Evolutionary conservation across 768 basidiomycete species (phyloP), one percentile per base, ranked within the genome.

Genomic region (Myochromella boudieri): DNA sequence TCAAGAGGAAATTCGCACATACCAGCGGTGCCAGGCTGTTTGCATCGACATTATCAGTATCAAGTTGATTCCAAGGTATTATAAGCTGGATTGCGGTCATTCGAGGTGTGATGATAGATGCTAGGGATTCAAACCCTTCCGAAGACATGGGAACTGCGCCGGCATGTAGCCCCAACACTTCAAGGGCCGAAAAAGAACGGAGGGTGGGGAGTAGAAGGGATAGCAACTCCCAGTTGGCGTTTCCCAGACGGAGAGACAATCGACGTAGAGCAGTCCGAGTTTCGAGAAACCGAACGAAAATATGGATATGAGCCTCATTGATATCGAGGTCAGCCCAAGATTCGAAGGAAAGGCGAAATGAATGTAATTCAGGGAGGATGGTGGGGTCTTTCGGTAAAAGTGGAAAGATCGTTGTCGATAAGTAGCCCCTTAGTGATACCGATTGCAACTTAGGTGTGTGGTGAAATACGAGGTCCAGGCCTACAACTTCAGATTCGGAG

Each of bases 121-220:
- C 58, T 3, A 72, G 48, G 15, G 45, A 32, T 9, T 51, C 37
- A 4, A 67, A 55, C n/a, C 56, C 60, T 5, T 54, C 46, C 21
- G 61, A 56, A 18, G 54, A 33, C 22, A 71, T 57, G 36, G 41
- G 33, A 22, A 60, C 58, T 3, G 40, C 26, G 1, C 72, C 72
- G 11, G 68, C 65, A 48, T 72, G 68, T n/a, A 74, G 46, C 12
- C 72, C 70, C 5, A 72, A 54, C 20, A 69, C 68, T 29, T 69
- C 64, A 17, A 74, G 57, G 3, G 40, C 44, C 12, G 50, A 51
- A 14, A 74, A 54, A 9, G 57, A 53, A 27, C 48, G 46, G 11
- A 71, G 56, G 12, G 59, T 52, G 6, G 43, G 53, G 14, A 66
- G 58, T 9, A 74, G 34, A 5, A 51, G 37, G 11, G 47, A 44